These are phyloP conservation scores for Candida pini DNA, from an alignment of 805 yeast species.

Conservation along the genomic window DNA sequence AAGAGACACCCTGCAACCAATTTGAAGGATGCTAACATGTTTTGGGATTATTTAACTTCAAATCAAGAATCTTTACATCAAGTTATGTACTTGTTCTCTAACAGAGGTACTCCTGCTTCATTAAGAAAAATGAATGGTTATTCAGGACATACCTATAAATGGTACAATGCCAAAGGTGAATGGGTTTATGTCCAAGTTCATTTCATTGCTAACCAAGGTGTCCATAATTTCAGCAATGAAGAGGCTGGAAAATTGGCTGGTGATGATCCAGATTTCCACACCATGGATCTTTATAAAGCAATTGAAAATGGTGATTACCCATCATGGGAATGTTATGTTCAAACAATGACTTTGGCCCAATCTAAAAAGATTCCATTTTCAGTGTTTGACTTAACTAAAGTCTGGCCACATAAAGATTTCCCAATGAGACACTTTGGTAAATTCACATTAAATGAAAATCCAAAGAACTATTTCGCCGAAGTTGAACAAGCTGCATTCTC, in stretches of 20 bases:
- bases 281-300: slow-evolving; percentile 71
- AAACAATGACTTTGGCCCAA: slow-evolving; percentile 80
- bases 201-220: slow-evolving; percentile 55
- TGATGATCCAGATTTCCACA: slow-evolving; percentile 76
- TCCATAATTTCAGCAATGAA: slow-evolving; percentile 47
- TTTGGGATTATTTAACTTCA: slow-evolving; percentile 75
- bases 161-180: slow-evolving; percentile 70
- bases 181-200: slow-evolving; percentile 80
- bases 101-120: slow-evolving; percentile 77
- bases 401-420: slow-evolving; percentile 85
- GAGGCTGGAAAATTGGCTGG: slow-evolving; percentile 67
- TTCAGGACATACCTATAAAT: slow-evolving; percentile 80
- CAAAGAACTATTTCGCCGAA: slow-evolving; percentile 82
- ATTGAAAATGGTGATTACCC: slow-evolving; percentile 77
- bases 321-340: slow-evolving; percentile 80
- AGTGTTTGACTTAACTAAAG: slow-evolving; percentile 85
- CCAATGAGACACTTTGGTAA: slow-evolving; percentile 86
- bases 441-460: slow-evolving; percentile 74
- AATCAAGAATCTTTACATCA: slow-evolving; percentile 76
- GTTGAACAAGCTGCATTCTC: slow-evolving; percentile 83
- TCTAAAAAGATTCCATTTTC: slow-evolving; percentile 73
- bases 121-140: slow-evolving; percentile 78
- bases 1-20: slow-evolving; percentile 81
- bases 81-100: slow-evolving; percentile 66
- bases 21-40: slow-evolving; percentile 73